Percentiles rank a stretch among this genome's conserved stretches.
phyloP scores from a whole-genome alignment of 2,329 filamentous ascomycete species.

The Ascochyta fabae region DNA sequence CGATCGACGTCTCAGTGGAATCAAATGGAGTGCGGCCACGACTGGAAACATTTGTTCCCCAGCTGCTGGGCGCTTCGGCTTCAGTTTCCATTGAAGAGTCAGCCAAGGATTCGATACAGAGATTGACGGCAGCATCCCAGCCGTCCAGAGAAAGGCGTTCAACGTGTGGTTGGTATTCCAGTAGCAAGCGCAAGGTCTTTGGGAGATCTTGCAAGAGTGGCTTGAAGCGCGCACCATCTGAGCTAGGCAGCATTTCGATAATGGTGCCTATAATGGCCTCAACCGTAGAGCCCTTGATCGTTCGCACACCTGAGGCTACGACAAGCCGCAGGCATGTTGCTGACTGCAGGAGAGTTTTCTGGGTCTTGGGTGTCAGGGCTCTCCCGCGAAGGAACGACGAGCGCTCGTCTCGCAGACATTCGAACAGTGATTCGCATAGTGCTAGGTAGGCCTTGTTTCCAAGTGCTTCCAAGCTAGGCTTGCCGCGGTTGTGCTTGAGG shows the following conservation, averaged over 20 bases:
- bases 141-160: slow-evolving; percentile 75
- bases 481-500: slow-evolving; percentile 60
- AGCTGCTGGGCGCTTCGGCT: slow-evolving; percentile 33
- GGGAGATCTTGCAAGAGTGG: slow-evolving; percentile 79
- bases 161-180: slow-evolving; percentile 76
- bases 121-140: slow-evolving; percentile 74
- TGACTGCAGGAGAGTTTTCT: slow-evolving; percentile 68
- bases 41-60: slow-evolving; percentile 38
- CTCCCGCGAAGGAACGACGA: slow-evolving; percentile 62
- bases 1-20: slow-evolving; percentile 31
- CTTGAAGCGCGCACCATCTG: slow-evolving; percentile 68
- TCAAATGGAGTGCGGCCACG: slow-evolving; percentile 43
- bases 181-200: slow-evolving; percentile 73
- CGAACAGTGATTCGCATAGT: slow-evolving; percentile 82
- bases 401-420: slow-evolving; percentile 71
- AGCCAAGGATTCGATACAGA: slow-evolving; percentile 71
- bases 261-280: slow-evolving; percentile 82
- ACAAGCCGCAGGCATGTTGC: slow-evolving; percentile 75
- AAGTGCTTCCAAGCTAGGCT: slow-evolving; percentile 55
- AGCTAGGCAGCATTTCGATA: slow-evolving; percentile 71
- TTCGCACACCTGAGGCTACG: slow-evolving; percentile 71
- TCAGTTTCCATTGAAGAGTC: slow-evolving; percentile 35
- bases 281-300: slow-evolving; percentile 78
- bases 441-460: slow-evolving; percentile 80
- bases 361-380: slow-evolving; percentile 46